Evolutionary conservation across 2,329 filamentous ascomycete species (phyloP).

Genomic region (Cordyceps fumosorosea): DNA sequence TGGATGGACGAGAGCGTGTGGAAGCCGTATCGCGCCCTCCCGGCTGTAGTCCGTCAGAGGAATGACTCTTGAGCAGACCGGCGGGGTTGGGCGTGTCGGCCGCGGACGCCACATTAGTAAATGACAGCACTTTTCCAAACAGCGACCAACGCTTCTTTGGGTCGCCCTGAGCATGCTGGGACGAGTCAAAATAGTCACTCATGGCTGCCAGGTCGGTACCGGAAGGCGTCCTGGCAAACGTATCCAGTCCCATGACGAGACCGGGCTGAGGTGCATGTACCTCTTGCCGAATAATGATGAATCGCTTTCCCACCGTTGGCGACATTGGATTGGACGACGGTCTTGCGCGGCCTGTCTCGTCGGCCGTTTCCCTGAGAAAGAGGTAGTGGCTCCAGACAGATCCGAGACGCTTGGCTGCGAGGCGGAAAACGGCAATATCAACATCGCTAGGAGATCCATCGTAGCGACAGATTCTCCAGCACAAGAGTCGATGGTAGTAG

Average conservation of each 20-base stretch:
- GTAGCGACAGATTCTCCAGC: constrained; percentile 80
- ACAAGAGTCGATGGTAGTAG: constrained; percentile 85
- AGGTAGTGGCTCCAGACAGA: constrained; percentile 75
- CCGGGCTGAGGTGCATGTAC: constrained; percentile 40
- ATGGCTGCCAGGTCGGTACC: constrained; percentile 18
- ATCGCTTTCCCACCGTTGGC: constrained; percentile 76
- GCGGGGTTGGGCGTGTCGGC: constrained; percentile 11
- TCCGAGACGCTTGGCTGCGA: constrained; percentile 61
- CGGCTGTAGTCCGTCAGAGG: constrained; percentile 40
- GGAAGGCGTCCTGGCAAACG: constrained; percentile 28
- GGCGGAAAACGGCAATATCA: constrained; percentile 63
- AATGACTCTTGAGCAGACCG: constrained; percentile 18
- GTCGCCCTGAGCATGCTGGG: constrained; percentile 23
- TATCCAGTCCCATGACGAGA: constrained; percentile 45
- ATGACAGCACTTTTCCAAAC: constrained; percentile 55
- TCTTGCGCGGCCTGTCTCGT: constrained; percentile 43
- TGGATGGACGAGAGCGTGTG: constrained; percentile 28
- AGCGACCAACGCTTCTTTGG: constrained; percentile 58
- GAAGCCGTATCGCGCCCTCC: constrained; percentile 44
- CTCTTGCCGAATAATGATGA: constrained; percentile 85
- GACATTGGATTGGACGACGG: constrained; percentile 77
- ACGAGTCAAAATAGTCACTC: constrained; percentile 21
- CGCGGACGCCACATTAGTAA: constrained; percentile 20
- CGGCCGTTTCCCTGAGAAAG: constrained; percentile 63
- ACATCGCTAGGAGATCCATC: constrained; percentile 57